phyloP scores from a whole-genome alignment of 164 flowering plant species.

The Santalum album region DNA sequence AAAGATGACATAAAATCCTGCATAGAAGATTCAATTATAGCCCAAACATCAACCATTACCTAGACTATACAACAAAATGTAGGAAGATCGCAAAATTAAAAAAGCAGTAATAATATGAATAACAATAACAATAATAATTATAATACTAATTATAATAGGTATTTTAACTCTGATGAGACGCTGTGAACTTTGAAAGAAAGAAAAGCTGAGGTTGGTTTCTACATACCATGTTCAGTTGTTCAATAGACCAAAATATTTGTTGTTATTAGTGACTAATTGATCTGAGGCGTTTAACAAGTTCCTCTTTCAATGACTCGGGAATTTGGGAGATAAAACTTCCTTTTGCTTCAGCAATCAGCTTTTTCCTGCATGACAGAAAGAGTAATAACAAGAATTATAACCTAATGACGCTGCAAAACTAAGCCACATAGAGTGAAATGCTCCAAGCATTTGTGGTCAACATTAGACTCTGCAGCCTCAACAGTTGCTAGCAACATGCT shows the following conservation, averaged over 20 bases:
- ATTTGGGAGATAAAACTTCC: conserved; percentile 39
- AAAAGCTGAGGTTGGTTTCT: background rate
- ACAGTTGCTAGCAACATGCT: too few relatives aligned
- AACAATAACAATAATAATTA: background rate
- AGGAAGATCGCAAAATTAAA: background rate
- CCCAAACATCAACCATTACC: background rate
- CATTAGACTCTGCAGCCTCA: too few relatives aligned
- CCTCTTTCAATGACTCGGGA: conserved; percentile 62
- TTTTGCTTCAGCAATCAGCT: conserved; percentile 55
- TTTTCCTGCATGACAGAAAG: conserved; percentile 36
- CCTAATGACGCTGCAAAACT: too few relatives aligned
- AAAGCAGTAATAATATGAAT: too few relatives aligned
- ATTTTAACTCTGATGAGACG: background rate
- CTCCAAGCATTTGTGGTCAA: too few relatives aligned
- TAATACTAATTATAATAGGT: background rate
- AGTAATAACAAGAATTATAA: background rate
- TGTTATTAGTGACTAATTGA: conserved; percentile 30
- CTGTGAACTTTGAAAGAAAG: background rate
- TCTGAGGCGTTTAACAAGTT: conserved; percentile 40
- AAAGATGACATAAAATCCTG: background rate
- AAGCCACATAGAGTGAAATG: background rate
- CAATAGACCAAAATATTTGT: conserved; percentile 13
- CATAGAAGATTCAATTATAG: background rate
- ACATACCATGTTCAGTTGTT: conserved; percentile 19
- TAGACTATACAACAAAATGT: background rate